Conservation (phyloP, 2,329 filamentous ascomycete species). For the Neoscytalidium dimidiatum region DNA sequence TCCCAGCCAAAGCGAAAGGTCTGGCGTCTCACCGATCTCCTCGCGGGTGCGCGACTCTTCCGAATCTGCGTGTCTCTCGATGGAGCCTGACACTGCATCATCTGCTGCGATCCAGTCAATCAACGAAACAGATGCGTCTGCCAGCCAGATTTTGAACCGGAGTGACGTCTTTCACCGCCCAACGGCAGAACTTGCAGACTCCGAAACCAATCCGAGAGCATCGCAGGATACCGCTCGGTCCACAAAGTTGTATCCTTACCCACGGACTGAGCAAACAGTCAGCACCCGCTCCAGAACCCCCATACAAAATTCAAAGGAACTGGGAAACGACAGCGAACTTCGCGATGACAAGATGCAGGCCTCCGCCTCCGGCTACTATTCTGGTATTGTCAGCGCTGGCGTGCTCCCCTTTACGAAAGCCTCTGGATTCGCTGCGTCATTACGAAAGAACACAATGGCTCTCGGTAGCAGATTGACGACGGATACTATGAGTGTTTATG, state of each 20-base stretch:
- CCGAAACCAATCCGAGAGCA: slow-evolving; percentile 22
- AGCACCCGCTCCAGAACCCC: slow-evolving; percentile 11
- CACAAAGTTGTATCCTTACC: slow-evolving; percentile 13
- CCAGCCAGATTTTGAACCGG: slow-evolving; percentile 83
- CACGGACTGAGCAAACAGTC: slow-evolving; percentile 9
- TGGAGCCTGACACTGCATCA: slow-evolving; percentile 62
- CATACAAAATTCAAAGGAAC: slow-evolving; percentile 2
- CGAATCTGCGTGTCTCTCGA: slow-evolving; percentile 33
- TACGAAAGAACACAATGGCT: slow-evolving; percentile 75
- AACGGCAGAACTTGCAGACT: slow-evolving; percentile 45
- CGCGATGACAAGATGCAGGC: slow-evolving; percentile 12
- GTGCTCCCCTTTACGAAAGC: slow-evolving; percentile 81
- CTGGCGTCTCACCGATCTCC: not conserved
- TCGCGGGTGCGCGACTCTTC: slow-evolving; percentile 48
- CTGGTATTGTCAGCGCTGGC: slow-evolving; percentile 62
- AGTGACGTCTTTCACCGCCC: slow-evolving; percentile 88
- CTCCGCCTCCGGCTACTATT: slow-evolving; percentile 26
- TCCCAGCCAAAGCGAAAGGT: not conserved
- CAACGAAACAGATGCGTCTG: slow-evolving; percentile 76
- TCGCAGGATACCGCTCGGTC: slow-evolving; percentile 43
- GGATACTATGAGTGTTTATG: slow-evolving; percentile 94
- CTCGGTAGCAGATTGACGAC: slow-evolving; percentile 83
- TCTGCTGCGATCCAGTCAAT: slow-evolving; percentile 62
- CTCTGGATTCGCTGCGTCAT: slow-evolving; percentile 77
- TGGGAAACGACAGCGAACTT: slow-evolving; percentile 2